Evolutionary conservation across 257 asterid species (phyloP).

Genomic region (Hygrophila difformis): DNA sequence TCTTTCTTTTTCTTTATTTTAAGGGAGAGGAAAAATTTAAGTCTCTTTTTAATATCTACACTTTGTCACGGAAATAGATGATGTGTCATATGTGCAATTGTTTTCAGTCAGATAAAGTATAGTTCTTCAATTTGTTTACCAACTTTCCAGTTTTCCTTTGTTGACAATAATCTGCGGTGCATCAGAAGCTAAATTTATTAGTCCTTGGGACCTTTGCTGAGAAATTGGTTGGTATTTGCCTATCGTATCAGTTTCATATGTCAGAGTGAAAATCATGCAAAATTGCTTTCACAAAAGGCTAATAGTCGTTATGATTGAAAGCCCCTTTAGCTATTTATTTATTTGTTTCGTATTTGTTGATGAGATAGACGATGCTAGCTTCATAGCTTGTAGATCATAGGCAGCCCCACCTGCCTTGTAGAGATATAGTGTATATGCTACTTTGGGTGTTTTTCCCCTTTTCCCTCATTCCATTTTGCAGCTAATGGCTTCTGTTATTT

Average conservation of each 20-base stretch:
- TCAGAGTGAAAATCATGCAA: constrained; percentile 25
- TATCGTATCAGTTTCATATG: constrained; percentile 8
- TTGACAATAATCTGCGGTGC: constrained; percentile 11
- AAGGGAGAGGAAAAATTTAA: background rate
- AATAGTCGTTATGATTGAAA: constrained; percentile 13
- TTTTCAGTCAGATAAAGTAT: constrained; percentile 16
- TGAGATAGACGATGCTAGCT: constrained; percentile 20
- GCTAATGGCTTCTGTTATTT: constrained; percentile 10
- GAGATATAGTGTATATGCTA: background rate
- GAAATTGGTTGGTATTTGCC: constrained; percentile 7
- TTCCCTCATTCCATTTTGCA: background rate
- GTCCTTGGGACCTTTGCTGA: constrained; percentile 18
- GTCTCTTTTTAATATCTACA: background rate
- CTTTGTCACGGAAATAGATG: constrained; percentile 14
- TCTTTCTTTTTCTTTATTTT: background rate
- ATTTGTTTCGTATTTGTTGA: too few species aligned
- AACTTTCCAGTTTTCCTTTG: constrained; percentile 12
- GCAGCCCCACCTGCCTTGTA: constrained; percentile 22
- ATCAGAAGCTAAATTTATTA: constrained; percentile 13
- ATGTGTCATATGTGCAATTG: constrained; percentile 8
- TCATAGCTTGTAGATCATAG: constrained; percentile 17
- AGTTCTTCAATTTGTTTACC: constrained; percentile 20
- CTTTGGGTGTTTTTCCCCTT: background rate
- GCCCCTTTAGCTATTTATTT: background rate
- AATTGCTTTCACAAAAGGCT: constrained; percentile 20